Base-by-base conservation (phyloP, 2,329 filamentous ascomycete genomes). In the Cytospora chrysosperma region DNA sequence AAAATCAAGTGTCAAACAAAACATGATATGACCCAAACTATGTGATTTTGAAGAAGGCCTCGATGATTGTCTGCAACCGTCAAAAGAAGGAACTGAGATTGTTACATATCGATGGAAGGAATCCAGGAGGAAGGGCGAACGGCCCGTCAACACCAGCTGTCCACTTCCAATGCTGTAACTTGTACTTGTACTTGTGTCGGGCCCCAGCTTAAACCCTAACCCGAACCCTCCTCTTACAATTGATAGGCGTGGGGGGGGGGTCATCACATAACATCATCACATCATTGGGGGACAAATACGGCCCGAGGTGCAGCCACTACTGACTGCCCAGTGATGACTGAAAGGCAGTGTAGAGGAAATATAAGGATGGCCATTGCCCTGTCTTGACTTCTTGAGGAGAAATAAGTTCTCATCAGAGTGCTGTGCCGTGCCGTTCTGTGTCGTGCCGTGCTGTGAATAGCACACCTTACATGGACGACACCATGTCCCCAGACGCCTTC, bases 271-370 rank as follows among this genome's bases (percentile, higher is more conserved):
- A 2, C 17, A 40, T 1, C 4, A 6, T 12, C 9, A 34, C 30
- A 40, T 69, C 64, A 70, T 69, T 68, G 67, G 67, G 67, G 69
- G 67, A 62, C 62, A 69, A 68, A 68, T 51, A 27, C 55, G 24
- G 47, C 21, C 68, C 66, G 69, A 68, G 34, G 56, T 59, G 55
- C 53, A 56, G 54, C 57, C 50, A 60, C 40, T 54, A 55, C 50
- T 19, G n/a, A n/a, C n/a, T n/a, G n/a, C n/a, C n/a, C n/a, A n/a
- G 49, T 55, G 32, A 51, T 47, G 19, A 60, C 7, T n/a, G 43
- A 27, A 7, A 59, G 47, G 7, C 26, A 52, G 47, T 17, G 12
- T 43, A 51, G 27, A n/a, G 2, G 6, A 17, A 13, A n/a, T 40
- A 6, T n/a, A 43, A 21, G 21, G 17, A 13, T 26, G 47, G 32